Conservation (phyloP, 306 rosid species). For the Quercus glauca region DNA sequence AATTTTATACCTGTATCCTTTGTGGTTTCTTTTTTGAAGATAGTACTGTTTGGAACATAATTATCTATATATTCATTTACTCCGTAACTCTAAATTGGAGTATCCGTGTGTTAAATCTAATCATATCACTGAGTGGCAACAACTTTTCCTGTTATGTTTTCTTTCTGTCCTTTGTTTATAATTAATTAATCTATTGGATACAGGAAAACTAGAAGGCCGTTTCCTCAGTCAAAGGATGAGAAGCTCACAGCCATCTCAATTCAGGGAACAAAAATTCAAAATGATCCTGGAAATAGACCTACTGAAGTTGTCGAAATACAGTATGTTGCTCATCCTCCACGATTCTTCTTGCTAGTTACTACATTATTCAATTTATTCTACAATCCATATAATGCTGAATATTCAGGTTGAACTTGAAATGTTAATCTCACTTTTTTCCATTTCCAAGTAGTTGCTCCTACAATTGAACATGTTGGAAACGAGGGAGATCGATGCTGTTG, state of each 20-base stretch:
- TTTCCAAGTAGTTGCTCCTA: background rate
- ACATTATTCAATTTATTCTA: background rate
- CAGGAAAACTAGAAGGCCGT: conserved; percentile 43
- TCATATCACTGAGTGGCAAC: background rate
- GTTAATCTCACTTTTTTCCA: background rate
- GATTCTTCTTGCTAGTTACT: background rate
- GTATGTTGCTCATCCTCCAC: conserved; percentile 22
- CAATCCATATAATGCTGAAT: background rate
- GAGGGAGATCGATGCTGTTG: background rate
- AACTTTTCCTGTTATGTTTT: background rate
- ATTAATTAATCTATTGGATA: conserved; percentile 21
- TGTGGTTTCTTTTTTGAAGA: background rate
- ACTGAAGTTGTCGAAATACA: conserved; percentile 17
- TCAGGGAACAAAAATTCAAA: conserved; percentile 21
- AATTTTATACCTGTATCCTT: background rate
- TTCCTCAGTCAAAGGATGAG: conserved; percentile 28
- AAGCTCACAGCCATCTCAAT: conserved; percentile 30
- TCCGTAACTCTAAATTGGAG: background rate
- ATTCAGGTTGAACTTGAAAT: background rate
- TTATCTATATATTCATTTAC: background rate
- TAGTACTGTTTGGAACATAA: background rate
- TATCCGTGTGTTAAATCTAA: background rate
- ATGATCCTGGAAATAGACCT: conserved; percentile 26
- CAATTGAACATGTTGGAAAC: background rate
- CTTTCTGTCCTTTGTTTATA: background rate